Base-by-base conservation (phyloP, 1,284 basidiomycete genomes). In the Schizophyllum amplum region DNA sequence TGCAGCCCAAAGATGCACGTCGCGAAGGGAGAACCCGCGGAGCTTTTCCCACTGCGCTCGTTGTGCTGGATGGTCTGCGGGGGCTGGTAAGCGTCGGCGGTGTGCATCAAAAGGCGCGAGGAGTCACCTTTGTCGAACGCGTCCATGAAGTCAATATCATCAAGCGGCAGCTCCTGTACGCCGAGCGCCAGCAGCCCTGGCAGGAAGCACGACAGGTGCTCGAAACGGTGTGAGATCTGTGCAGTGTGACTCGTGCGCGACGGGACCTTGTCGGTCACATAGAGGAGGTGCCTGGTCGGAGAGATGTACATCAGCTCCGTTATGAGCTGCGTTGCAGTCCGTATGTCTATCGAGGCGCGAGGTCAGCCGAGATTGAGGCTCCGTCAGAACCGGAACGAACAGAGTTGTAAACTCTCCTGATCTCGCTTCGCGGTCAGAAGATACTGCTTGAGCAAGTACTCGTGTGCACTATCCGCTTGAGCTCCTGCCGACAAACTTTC, bases 201-300 rank as follows among this genome's bases (percentile, higher is more conserved):
- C 52, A 90, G 75, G 74, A 91, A 91, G 69, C 89, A 90, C 9
- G 87, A 83, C 54, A 91, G 74, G 64, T 91, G 88, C 62, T 91
- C 88, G 56, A 90, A 83, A 20, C 66, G 69, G 63, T 86, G 81
- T 15, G 76, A 74, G 11, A 79, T 76, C 17, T 63, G 62, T 24
- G 63, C 67, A 42, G 62, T 61, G 53, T 66, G 60, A 17, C 65
- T 60, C 53, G 67, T 66, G 5, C 67, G 67, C 15, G 68, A 50
- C 6, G 66, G 61, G 5, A 58, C 62, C 15, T 75, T 73, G 63
- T 87, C 84, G 1, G 87, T 87, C 15, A 86, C 83, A 62, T 89
- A 91, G 47, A 90, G 77, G 9, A 91, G 74, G 25, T 80, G 68
- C 13, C 88, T 84, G 1, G 70, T 77, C 0, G 85, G 82, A 0